Conservation (phyloP, 371 early-diverging fungal species). For the Mycotypha africana region DNA sequence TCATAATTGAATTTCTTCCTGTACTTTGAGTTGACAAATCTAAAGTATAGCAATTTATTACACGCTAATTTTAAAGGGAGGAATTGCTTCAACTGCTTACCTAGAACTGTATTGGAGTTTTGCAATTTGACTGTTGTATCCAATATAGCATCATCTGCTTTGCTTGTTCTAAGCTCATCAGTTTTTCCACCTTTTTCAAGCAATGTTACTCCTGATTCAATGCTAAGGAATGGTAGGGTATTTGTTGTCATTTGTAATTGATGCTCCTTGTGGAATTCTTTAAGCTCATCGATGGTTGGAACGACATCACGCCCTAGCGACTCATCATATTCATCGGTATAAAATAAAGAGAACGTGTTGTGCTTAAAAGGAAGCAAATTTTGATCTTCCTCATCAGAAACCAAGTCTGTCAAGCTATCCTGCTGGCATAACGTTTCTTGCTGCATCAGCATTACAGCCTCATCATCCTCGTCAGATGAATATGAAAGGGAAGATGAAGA, state of each 20-base stretch:
- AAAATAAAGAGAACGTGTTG: conserved; percentile 48
- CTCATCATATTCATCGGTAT: conserved; percentile 61
- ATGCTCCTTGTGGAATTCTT: conserved; percentile 21
- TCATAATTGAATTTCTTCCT: conserved; percentile 61
- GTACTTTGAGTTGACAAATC: conserved; percentile 24
- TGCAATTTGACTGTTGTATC: background rate
- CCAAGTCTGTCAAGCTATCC: background rate
- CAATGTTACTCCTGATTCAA: conserved; percentile 18
- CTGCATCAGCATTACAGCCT: conserved; percentile 2
- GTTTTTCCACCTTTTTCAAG: background rate
- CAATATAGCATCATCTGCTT: background rate
- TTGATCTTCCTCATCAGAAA: conserved; percentile 6
- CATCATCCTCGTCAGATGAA: conserved; percentile 36
- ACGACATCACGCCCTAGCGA: conserved; percentile 47
- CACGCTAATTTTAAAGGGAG: too few relatives aligned
- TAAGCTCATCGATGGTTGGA: conserved; percentile 19
- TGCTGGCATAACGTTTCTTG: too few relatives aligned
- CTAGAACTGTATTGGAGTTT: background rate
- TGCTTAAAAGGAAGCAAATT: conserved; percentile 10
- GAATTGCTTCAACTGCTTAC: background rate
- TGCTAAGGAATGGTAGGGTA: conserved; percentile 24
- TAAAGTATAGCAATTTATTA: too few relatives aligned
- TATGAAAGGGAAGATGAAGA: conserved; percentile 2
- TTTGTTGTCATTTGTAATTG: conserved; percentile 17
- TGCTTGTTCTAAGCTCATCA: background rate